Evolutionary conservation across 2,329 filamentous ascomycete species (phyloP).

Genomic region (Lachnellula willkommii): DNA sequence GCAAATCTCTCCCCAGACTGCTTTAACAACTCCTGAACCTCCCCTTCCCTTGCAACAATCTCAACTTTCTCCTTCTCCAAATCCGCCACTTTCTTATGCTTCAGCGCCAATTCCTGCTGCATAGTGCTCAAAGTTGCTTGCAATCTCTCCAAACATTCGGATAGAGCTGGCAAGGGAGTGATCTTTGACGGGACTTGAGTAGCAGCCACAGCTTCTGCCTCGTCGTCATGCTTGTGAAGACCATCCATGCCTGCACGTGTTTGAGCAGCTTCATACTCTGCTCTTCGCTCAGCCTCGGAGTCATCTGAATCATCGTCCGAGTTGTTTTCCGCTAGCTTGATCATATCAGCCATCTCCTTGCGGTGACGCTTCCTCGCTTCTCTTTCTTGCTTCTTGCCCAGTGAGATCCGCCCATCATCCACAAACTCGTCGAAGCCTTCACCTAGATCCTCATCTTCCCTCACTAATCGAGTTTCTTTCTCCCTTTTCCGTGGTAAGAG

Average conservation of each 20-base stretch:
- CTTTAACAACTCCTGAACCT: slow-evolving; percentile 75
- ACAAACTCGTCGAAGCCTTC: slow-evolving; percentile 93
- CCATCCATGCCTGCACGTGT: slow-evolving; percentile 82
- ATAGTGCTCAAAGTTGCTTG: slow-evolving; percentile 57
- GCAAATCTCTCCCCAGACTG: slow-evolving; percentile 72
- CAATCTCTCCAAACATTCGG: slow-evolving; percentile 60
- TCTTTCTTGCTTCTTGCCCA: slow-evolving; percentile 73
- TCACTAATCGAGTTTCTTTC: slow-evolving; percentile 67
- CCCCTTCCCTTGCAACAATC: slow-evolving; percentile 63
- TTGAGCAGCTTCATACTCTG: slow-evolving; percentile 83
- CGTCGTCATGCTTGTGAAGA: slow-evolving; percentile 42
- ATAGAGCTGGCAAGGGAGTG: slow-evolving; percentile 69
- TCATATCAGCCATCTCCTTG: slow-evolving; percentile 76
- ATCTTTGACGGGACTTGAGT: slow-evolving; percentile 50
- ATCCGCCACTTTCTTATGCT: slow-evolving; percentile 59
- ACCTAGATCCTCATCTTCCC: slow-evolving; percentile 85
- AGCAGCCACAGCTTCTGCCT: slow-evolving; percentile 31
- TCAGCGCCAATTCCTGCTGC: slow-evolving; percentile 56
- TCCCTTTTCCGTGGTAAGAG: slow-evolving; percentile 54
- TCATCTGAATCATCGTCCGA: slow-evolving; percentile 62
- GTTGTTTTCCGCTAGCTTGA: slow-evolving; percentile 68
- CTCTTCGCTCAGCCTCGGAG: slow-evolving; percentile 63
- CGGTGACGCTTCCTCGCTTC: slow-evolving; percentile 62
- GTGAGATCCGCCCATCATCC: slow-evolving; percentile 72
- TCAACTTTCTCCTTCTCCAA: slow-evolving; percentile 63